Evolutionary conservation across 1,284 basidiomycete genomes (phyloP), one percentile per base, ranked within the genome.

Genomic region (Chalciporus piperatoides): DNA sequence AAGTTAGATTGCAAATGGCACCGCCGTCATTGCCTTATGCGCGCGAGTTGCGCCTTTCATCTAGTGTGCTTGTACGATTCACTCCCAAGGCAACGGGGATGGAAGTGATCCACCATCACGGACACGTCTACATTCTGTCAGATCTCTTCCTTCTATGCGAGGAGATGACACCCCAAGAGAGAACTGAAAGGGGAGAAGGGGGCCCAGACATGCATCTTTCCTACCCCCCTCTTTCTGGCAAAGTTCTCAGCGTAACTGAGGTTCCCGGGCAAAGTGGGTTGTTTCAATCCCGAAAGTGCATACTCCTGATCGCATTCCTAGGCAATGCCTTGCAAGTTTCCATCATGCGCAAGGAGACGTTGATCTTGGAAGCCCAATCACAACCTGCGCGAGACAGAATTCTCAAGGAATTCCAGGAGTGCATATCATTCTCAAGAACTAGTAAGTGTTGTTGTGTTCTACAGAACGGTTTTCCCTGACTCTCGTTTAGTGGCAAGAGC

Each of bases 211-310:
- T 97, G 85, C 92, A 88, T 85, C 73, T 99, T 45, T 82, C 89
- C 56, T 99, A 97, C 72, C 97, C 97, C 17, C 97, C 97, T 3
- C 73, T 99, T 44, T 89, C 97, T 7, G 95, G 94, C 4, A 98
- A 97, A 67, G 93, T 97, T 62, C 74, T 98, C 47, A 79, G 80
- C 56, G 81, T 86, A n/a, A 74, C 71, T 23, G 86, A 84, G 59
- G 73, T 83, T 5, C 72, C 76, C 48, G 81, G 76, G 37, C 74
- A 76, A 74, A 78, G 85, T 77, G 58, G 55, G 76, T 67, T 35
- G 21, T 1, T 21, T 48, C 38, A 17, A 47, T 52, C 41, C 49
- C 47, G 35, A 37, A 41, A 43, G 12, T 30, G 25, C 30, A 43
- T 25, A 14, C 45, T 54, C 9, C 48, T 67, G 44, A 63, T 44